phyloP scores from a whole-genome alignment of 1,284 basidiomycete genomes.

The Neonothopanus nambi region DNA sequence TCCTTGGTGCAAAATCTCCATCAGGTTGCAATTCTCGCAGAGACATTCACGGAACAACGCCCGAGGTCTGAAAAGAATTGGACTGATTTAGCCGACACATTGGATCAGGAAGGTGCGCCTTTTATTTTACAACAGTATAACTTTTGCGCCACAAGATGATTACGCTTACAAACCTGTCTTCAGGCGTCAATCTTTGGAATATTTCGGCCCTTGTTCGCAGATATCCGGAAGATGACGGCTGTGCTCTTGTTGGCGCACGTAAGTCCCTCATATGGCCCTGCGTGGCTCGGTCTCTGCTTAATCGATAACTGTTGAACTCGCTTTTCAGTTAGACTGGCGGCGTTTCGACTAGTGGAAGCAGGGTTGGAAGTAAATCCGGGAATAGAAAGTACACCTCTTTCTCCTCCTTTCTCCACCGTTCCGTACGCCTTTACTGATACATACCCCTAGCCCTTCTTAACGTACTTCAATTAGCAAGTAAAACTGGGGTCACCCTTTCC shows the following conservation, averaged over 20 bases:
- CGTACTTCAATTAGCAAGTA: constrained; percentile 76
- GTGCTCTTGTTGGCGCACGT: constrained; percentile 63
- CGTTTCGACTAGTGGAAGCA: constrained; percentile 78
- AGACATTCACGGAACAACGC: constrained; percentile 63
- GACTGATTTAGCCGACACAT: constrained; percentile 59
- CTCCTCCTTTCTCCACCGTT: neutral
- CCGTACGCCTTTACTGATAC: neutral
- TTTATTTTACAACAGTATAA: constrained; percentile 16
- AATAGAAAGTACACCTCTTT: constrained; percentile 57
- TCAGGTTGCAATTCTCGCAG: constrained; percentile 62
- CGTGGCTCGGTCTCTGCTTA: neutral
- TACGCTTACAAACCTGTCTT: constrained; percentile 8
- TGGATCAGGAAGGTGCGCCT: constrained; percentile 76
- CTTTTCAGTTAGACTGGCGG: constrained; percentile 68
- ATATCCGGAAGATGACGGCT: constrained; percentile 52
- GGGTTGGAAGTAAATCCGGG: constrained; percentile 68
- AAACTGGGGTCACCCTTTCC: constrained; percentile 69
- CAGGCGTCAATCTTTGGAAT: constrained; percentile 85
- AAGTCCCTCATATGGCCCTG: constrained; percentile 29
- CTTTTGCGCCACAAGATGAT: constrained; percentile 11
- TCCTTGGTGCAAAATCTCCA: constrained; percentile 58
- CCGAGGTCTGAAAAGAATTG: constrained; percentile 55
- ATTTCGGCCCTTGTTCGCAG: constrained; percentile 67
- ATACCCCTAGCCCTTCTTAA: constrained; percentile 62
- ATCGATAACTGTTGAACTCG: constrained; percentile 16